Conservation (phyloP, 805 yeast species). For the Hanseniaspora taiwanica region DNA sequence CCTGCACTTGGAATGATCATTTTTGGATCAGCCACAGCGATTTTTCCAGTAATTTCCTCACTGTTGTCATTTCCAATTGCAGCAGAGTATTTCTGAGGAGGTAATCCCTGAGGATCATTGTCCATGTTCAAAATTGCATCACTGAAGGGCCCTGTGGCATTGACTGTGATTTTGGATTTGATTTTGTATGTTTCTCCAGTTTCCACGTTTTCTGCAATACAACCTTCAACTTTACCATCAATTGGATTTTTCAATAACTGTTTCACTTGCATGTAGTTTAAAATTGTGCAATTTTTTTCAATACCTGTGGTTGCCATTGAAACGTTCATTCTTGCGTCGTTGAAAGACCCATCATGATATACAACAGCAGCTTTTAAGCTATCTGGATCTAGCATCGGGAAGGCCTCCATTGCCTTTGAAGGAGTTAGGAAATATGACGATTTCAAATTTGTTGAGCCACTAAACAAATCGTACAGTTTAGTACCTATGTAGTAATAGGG, state of each 20-base stretch:
- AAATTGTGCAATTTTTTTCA: conserved; percentile 76
- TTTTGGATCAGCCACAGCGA: conserved; percentile 33
- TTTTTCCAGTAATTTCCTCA: conserved; percentile 18
- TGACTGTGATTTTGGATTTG: conserved; percentile 62
- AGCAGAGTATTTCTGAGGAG: too few relatives aligned
- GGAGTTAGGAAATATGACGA: conserved; percentile 61
- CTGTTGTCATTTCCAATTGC: conserved; percentile 4
- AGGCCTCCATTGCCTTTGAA: conserved; percentile 52
- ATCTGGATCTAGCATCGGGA: conserved; percentile 74
- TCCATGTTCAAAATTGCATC: conserved; percentile 83
- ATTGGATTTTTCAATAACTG: conserved; percentile 54
- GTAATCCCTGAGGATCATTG: conserved; percentile 48
- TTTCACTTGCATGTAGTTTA: conserved; percentile 75
- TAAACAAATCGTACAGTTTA: conserved; percentile 82
- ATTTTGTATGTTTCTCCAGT: conserved; percentile 50
- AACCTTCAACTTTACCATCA: conserved; percentile 57
- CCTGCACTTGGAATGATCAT: conserved; percentile 95
- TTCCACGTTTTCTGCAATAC: conserved; percentile 57
- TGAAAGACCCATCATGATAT: conserved; percentile 90
- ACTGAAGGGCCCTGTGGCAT: conserved; percentile 91
- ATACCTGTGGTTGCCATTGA: conserved; percentile 77
- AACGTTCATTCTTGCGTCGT: conserved; percentile 83
- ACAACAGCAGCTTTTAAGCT: conserved; percentile 81
- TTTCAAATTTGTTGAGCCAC: conserved; percentile 77
- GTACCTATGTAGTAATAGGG: conserved; percentile 90